Evolutionary conservation across 331 rosid species (phyloP), one percentile per base, ranked within the genome.

Genomic region (Malus hybrid): DNA sequence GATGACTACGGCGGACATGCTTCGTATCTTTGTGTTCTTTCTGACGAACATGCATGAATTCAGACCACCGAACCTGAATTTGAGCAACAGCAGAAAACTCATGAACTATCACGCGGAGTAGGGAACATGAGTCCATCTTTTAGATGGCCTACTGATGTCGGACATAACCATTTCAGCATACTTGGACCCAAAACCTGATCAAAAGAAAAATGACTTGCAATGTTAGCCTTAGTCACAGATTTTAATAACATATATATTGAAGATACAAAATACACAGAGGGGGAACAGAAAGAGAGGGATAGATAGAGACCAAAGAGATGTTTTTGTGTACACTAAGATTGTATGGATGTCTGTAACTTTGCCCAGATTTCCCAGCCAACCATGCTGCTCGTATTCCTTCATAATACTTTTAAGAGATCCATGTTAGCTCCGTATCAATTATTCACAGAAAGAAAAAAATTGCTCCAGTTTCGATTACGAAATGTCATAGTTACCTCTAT

Each of bases 301-400:
- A 65, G 69, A 62, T 70, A 84, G 80, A 79, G 78, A 93, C 98
- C 91, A 48, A 76, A 79, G 88, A 84, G 65, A 89, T 87, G 78
- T 93, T 93, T 82, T 73, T 84, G 87, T 88, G 88, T 81, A 87
- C 85, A 48, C 90, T 80, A 32, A 77, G 36, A 73, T 87, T 71
- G 82, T 78, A 93, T 32, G 89, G 90, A 86, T 89, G 93, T 71
- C 83, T 87, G 72, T 91, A 88, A 79, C 80, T 87, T 77, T 89
- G 93, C 68, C 98, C 98, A 39, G 96, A 87, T 73, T 93, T 93
- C 80, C 83, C 76, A 65, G 93, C 93, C 81, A 93, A 74, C 98
- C 98, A 93, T 71, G 82, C 83, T 42, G 97, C 90, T 18, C 91
- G 89, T 19, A 79, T 80, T 77, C 84, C 97, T 83, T 91, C 93